Base-by-base conservation (phyloP, 768 basidiomycete genomes). In the Kwoniella sp. region DNA sequence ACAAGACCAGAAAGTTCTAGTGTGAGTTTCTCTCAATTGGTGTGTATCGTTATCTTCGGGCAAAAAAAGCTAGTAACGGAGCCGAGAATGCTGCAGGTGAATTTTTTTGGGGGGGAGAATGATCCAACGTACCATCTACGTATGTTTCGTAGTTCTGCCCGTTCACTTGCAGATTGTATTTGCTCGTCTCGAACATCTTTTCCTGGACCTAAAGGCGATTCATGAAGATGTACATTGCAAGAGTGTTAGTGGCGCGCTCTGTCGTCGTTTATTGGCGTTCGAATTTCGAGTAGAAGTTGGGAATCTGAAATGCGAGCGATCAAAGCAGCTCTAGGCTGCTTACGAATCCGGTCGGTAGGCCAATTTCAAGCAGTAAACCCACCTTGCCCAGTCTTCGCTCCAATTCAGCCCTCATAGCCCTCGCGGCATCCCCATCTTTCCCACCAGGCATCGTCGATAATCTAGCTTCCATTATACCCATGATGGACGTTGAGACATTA, bases 131-230 rank as follows among this genome's bases (percentile, higher is more conserved):
- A 75, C 77, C 82, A 21, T 84, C 82, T 22, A 84, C 83, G n/a
- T 87, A 80, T 3, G 86, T 83, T 70, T 89, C 89, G 66, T 86
- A 86, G 64, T 88, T 87, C 57, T 88, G 87, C 26, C 91, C 91
- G 72, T 92, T 91, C 10, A 92, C 84, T 30, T 89, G 86, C 22
- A 93, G 78, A 79, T 92, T 93, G 4, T 86, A 84, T 65, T 86
- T 84, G 0, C 88, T 85, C 57, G 86, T 83, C 36, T 81, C 82
- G 67, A 90, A 88, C 19, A 87, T 84, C 21, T 80, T 80, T 24
- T 89, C 87, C 33, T 88, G 83, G 68, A 76, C 74, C 79, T 78
- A 51, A 13, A 24, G 27, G 51, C 63, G 49, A 33, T 27, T 3
- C n/a, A 52, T 2, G 37, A 33, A 36, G 19, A 27, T 10, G 22